Evolutionary conservation across 192 early-diverging fungal genomes (phyloP).

Genomic region (Mortierella alpina): DNA sequence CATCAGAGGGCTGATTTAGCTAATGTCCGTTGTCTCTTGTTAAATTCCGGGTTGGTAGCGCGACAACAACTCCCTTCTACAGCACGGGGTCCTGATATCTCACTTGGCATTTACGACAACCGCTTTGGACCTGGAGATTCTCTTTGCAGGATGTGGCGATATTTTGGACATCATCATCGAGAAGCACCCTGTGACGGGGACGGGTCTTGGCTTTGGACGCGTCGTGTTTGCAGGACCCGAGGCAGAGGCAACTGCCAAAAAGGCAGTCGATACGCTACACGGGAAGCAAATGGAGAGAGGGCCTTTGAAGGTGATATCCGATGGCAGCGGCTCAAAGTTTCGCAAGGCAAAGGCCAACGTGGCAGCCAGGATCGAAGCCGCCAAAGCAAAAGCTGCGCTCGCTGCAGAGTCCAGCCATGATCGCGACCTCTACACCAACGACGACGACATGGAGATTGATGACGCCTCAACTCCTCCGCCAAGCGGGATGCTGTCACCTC

Average conservation of each 20-base stretch:
- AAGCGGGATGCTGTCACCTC: constrained; percentile 29
- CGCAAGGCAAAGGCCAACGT: constrained; percentile 37
- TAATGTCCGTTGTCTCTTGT: not conserved
- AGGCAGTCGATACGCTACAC: constrained; percentile 62
- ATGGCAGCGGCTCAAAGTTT: constrained; percentile 47
- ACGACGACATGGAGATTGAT: constrained; percentile 60
- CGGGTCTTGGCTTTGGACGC: constrained; percentile 60
- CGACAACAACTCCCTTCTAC: constrained; percentile 37
- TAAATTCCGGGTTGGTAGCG: constrained; percentile 11
- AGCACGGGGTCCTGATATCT: constrained; percentile 47
- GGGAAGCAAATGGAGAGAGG: constrained; percentile 57
- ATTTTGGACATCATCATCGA: constrained; percentile 62
- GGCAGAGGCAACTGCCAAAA: constrained; percentile 54
- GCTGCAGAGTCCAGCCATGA: constrained; percentile 35
- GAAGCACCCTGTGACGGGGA: constrained; percentile 59
- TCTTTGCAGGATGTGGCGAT: constrained; percentile 63
- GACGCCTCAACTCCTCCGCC: constrained; percentile 56
- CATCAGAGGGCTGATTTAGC: too few species aligned
- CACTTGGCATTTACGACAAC: constrained; percentile 43
- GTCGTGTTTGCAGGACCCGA: constrained; percentile 57
- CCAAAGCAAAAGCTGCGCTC: constrained; percentile 37
- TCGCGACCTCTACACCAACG: constrained; percentile 42
- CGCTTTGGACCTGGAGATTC: constrained; percentile 36
- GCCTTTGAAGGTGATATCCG: constrained; percentile 43
- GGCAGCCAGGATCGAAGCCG: constrained; percentile 47